Percentiles rank a stretch among this genome's conserved stretches.
Evolutionary conservation across 768 basidiomycete species (phyloP).

Genomic region (Ramaria sp.): DNA sequence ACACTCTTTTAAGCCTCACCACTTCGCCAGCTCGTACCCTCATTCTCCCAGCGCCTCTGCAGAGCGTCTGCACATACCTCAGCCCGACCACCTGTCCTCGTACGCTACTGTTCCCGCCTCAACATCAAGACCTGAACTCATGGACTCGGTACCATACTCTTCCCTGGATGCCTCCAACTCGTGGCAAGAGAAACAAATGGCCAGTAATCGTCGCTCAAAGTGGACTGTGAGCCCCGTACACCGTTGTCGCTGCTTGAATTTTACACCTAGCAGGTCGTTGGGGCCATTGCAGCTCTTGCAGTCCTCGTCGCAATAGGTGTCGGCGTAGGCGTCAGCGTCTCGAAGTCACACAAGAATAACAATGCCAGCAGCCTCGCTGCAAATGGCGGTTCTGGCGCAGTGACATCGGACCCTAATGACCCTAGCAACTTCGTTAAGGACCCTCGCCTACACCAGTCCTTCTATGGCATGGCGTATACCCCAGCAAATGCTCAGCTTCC

Average conservation of each 20-base stretch:
- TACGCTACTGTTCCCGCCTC: not conserved
- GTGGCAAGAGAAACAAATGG: constrained; percentile 13
- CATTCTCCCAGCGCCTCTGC: not conserved
- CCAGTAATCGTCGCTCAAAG: constrained; percentile 33
- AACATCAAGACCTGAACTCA: not conserved
- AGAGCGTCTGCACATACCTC: not conserved
- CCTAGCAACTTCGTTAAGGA: constrained; percentile 73
- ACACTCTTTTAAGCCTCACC: not conserved
- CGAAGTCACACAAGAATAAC: constrained; percentile 26
- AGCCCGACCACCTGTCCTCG: not conserved
- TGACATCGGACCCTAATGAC: constrained; percentile 45
- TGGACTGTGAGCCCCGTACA: constrained; percentile 33
- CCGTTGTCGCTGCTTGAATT: not conserved
- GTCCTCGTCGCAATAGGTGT: constrained; percentile 48
- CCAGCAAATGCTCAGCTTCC: constrained; percentile 66
- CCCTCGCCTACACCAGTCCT: constrained; percentile 52
- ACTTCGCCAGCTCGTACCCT: not conserved
- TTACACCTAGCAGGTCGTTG: constrained; percentile 34
- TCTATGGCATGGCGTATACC: constrained; percentile 86
- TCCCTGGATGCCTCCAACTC: not conserved
- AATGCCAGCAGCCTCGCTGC: constrained; percentile 14
- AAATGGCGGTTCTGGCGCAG: constrained; percentile 17
- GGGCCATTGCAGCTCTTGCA: constrained; percentile 33
- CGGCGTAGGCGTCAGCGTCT: constrained; percentile 52
- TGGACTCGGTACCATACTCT: constrained; percentile 1